Evolutionary conservation across 1,284 basidiomycete species (phyloP).

Genomic region (Caloboletus firmus): DNA sequence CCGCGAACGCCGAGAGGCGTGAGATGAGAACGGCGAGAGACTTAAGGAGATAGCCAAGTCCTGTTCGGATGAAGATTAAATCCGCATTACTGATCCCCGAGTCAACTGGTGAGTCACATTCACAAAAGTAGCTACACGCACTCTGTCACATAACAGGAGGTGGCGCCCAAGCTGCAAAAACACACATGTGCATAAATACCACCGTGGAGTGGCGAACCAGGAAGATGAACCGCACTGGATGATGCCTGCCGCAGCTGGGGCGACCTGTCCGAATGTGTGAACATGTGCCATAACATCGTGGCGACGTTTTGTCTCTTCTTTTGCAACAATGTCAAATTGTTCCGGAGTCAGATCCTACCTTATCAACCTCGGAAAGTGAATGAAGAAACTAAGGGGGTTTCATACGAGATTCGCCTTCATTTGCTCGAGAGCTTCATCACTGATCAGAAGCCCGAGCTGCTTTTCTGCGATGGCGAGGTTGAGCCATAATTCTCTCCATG

Average conservation of each 20-base stretch:
- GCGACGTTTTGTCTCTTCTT: slow-evolving; percentile 96
- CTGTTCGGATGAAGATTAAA: slow-evolving; percentile 92
- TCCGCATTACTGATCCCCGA: slow-evolving; percentile 78
- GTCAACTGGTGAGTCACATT: slow-evolving; percentile 16
- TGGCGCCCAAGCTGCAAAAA: slow-evolving; percentile 79
- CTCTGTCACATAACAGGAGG: slow-evolving; percentile 99
- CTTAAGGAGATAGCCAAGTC: slow-evolving; percentile 80
- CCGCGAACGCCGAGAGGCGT: slow-evolving; percentile 79
- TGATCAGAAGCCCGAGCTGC: slow-evolving; percentile 89
- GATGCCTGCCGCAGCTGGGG: slow-evolving; percentile 94
- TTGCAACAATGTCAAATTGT: slow-evolving; percentile 90
- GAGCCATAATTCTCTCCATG: slow-evolving; percentile 97
- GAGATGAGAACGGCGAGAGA: slow-evolving; percentile 91
- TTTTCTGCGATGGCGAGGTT: slow-evolving; percentile 96
- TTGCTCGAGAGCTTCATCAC: slow-evolving; percentile 89
- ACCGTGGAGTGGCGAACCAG: slow-evolving; percentile 5
- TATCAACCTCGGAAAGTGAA: not conserved
- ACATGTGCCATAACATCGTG: slow-evolving; percentile 99
- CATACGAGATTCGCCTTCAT: slow-evolving; percentile 90
- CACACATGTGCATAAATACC: slow-evolving; percentile 11
- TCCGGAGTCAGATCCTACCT: slow-evolving; percentile 76
- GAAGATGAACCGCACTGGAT: slow-evolving; percentile 69
- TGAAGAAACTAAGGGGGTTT: not conserved
- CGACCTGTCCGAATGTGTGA: slow-evolving; percentile 92
- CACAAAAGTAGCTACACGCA: slow-evolving; percentile 41